Conservation (phyloP, 371 early-diverging fungal species). For the Batkoa obscura region DNA sequence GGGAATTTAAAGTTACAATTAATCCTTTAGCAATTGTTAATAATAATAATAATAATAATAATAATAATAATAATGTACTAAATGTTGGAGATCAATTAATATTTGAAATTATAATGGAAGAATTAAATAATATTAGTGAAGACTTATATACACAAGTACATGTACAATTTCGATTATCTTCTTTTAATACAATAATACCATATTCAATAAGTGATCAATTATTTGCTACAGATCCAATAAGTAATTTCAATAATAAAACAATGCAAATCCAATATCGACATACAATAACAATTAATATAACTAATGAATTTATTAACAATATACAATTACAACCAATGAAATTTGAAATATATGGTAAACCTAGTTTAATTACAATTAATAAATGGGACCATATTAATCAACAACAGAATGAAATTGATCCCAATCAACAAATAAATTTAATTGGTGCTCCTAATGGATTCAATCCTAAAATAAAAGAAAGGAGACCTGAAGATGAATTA, state of each 20-base stretch:
- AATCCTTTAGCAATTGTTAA: too few relatives aligned
- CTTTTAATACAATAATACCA: constrained; percentile 22
- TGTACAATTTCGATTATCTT: constrained; percentile 49
- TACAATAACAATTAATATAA: constrained; percentile 28
- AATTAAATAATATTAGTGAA: constrained; percentile 47
- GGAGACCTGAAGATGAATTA: constrained; percentile 42
- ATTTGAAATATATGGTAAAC: constrained; percentile 45
- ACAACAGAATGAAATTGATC: constrained; percentile 29
- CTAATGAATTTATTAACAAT: constrained; percentile 19
- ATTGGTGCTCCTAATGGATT: constrained; percentile 6
- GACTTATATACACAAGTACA: constrained; percentile 53
- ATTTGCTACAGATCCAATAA: constrained; percentile 40
- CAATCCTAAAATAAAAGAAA: constrained; percentile 15
- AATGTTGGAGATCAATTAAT: constrained; percentile 29
- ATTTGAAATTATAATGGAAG: constrained; percentile 49
- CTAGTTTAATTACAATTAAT: constrained; percentile 24
- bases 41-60: too few relatives aligned
- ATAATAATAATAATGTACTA: constrained; percentile 4
- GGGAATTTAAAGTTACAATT: constrained; percentile 20
- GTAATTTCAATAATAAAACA: constrained; percentile 30
- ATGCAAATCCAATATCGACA: constrained; percentile 31
- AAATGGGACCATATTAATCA: too few relatives aligned
- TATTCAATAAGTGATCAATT: constrained; percentile 22
- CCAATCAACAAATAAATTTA: neutral
- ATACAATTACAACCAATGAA: constrained; percentile 18